phyloP scores from a whole-genome alignment of 2,329 filamentous ascomycete species.

The Cercospora sp. region DNA sequence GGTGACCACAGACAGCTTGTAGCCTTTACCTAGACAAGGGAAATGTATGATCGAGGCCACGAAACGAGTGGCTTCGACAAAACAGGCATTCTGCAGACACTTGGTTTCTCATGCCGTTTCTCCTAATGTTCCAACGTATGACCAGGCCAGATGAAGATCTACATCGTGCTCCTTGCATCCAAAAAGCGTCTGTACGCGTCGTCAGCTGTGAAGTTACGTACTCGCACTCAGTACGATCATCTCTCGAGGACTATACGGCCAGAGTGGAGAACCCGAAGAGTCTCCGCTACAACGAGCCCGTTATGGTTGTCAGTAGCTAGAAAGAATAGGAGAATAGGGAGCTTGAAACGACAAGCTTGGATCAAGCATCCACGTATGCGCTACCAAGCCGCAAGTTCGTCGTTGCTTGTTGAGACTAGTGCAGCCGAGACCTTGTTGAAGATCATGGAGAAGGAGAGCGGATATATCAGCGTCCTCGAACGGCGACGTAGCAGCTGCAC shows the following conservation, averaged over 20 bases:
- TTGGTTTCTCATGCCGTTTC: not conserved
- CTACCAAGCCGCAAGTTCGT: not conserved
- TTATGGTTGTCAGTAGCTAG: not conserved
- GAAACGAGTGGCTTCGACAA: not conserved
- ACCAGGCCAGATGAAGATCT: not conserved
- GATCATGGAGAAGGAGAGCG: not conserved
- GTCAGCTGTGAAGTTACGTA: not conserved
- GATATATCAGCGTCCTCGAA: not conserved
- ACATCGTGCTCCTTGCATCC: not conserved
- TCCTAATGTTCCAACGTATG: not conserved
- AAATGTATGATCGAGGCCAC: not conserved
- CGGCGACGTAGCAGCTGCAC: not conserved
- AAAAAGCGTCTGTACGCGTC: not conserved
- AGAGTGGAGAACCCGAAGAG: not conserved
- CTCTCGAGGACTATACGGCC: not conserved
- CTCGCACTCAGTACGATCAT: not conserved
- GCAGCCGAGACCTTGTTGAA: not conserved
- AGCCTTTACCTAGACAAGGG: not conserved
- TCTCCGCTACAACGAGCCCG: not conserved
- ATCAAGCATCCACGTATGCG: not conserved
- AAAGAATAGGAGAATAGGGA: not conserved
- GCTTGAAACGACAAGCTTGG: not conserved
- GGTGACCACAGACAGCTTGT: not conserved
- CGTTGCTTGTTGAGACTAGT: conserved; percentile 6
- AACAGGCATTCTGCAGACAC: not conserved